Evolutionary conservation across 306 rosid species (phyloP).

Genomic region (Cicer chorassanicum): DNA sequence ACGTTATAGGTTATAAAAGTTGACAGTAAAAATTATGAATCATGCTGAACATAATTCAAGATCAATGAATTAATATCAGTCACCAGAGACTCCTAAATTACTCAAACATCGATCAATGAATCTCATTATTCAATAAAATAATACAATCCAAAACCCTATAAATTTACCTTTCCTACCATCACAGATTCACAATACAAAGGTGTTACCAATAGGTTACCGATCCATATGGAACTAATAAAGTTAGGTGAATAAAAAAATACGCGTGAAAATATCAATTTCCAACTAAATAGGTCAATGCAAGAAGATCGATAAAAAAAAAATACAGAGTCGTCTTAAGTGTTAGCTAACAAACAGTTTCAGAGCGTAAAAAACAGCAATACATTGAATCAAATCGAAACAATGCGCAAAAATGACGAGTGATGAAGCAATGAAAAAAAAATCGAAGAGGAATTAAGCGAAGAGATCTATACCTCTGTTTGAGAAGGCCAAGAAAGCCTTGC

Average conservation of each 20-base stretch:
- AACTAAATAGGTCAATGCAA: slow-evolving; percentile 21
- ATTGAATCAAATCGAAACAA: slow-evolving; percentile 11
- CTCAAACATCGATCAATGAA: slow-evolving; percentile 32
- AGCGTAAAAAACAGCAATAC: not conserved
- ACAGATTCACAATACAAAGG: not conserved
- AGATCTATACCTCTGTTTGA: slow-evolving; percentile 59
- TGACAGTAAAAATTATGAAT: not conserved
- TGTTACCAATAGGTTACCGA: not conserved
- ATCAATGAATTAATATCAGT: not conserved
- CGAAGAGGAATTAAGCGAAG: not conserved
- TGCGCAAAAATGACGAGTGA: not conserved
- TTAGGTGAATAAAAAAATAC: not conserved
- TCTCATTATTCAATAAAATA: not conserved
- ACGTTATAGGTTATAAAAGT: not conserved
- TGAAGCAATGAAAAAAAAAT: not conserved
- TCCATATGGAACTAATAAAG: not conserved
- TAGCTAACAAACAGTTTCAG: not conserved
- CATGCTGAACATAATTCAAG: not conserved
- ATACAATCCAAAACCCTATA: slow-evolving; percentile 2
- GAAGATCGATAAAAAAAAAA: slow-evolving; percentile 8
- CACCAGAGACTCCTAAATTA: not conserved
- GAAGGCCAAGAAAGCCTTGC: slow-evolving; percentile 70
- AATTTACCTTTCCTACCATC: not conserved
- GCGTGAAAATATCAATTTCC: slow-evolving; percentile 7
- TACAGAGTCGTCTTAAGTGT: not conserved